Evolutionary conservation across 495 filamentous ascomycete species (phyloP).

Genomic region (Aspergillus carlsbadensis): DNA sequence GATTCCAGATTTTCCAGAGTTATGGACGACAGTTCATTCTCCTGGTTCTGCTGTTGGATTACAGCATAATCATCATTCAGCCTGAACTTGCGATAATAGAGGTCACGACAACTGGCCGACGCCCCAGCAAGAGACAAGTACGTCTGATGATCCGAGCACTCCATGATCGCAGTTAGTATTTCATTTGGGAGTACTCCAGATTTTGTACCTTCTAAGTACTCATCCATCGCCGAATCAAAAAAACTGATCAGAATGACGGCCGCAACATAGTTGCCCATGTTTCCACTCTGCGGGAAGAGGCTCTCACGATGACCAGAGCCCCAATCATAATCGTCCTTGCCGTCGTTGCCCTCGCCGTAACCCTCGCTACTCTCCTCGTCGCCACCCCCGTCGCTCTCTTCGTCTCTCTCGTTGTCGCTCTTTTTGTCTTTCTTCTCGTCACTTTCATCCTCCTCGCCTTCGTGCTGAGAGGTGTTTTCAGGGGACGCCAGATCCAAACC

Average conservation of each 20-base stretch:
- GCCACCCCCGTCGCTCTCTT: too few relatives aligned
- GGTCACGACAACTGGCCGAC: constrained; percentile 12
- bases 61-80: constrained; percentile 20
- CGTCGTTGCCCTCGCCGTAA: too few relatives aligned
- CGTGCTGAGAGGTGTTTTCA: not conserved
- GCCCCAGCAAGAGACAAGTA: constrained; percentile 11
- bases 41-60: not conserved
- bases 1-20: constrained; percentile 12
- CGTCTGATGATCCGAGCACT: constrained; percentile 14
- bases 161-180: constrained; percentile 18
- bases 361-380: not conserved
- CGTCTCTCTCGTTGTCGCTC: too few relatives aligned
- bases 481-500: not conserved
- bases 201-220: not conserved
- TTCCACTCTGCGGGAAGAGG: not conserved
- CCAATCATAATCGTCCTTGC: too few relatives aligned
- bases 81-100: constrained; percentile 8
- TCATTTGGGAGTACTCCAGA: constrained; percentile 17
- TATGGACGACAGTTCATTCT: not conserved
- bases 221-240: constrained; percentile 14
- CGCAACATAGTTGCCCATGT: not conserved
- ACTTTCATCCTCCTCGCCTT: not conserved
- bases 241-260: constrained; percentile 10
- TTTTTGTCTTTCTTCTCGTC: too few relatives aligned
- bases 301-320: too few relatives aligned